phyloP scores from a whole-genome alignment of 805 yeast species.

The Metschnikowia cubensis region DNA sequence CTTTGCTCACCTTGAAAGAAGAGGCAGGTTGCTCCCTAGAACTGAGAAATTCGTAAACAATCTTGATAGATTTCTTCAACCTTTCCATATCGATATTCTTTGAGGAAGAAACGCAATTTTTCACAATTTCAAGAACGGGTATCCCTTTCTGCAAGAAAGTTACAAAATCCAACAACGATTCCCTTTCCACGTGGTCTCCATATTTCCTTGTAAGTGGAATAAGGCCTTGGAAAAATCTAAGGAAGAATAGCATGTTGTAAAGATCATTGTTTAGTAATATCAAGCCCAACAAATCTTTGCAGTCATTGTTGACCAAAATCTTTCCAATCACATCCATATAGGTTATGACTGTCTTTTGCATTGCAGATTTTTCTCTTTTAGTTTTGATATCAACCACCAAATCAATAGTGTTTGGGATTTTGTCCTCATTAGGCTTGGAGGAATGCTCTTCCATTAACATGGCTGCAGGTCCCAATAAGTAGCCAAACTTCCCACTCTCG shows the following conservation, averaged over 20 bases:
- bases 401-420: conserved; percentile 29
- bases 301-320: conserved; percentile 24
- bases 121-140: conserved; percentile 40
- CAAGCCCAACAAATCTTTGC: conserved; percentile 12
- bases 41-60: conserved; percentile 26
- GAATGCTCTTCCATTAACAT: conserved; percentile 41
- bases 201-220: conserved; percentile 53
- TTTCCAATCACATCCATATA: conserved; percentile 30
- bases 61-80: conserved; percentile 31
- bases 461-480: conserved; percentile 46
- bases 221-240: conserved; percentile 55
- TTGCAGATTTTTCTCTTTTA: conserved; percentile 19
- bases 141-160: conserved; percentile 48
- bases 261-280: conserved; percentile 37
- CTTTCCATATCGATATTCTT: conserved; percentile 36
- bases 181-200: conserved; percentile 67
- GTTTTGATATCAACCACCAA: conserved; percentile 15
- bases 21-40: conserved; percentile 20
- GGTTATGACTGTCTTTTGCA: conserved; percentile 27
- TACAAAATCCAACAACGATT: conserved; percentile 43
- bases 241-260: conserved; percentile 40
- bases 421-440: conserved; percentile 34
- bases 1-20: conserved; percentile 41
- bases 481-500: conserved; percentile 17
- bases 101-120: conserved; percentile 28